These are phyloP conservation scores for Chlorella sp. DNA, from an alignment of 139 green algal genomes.

Conservation along the genomic window DNA sequence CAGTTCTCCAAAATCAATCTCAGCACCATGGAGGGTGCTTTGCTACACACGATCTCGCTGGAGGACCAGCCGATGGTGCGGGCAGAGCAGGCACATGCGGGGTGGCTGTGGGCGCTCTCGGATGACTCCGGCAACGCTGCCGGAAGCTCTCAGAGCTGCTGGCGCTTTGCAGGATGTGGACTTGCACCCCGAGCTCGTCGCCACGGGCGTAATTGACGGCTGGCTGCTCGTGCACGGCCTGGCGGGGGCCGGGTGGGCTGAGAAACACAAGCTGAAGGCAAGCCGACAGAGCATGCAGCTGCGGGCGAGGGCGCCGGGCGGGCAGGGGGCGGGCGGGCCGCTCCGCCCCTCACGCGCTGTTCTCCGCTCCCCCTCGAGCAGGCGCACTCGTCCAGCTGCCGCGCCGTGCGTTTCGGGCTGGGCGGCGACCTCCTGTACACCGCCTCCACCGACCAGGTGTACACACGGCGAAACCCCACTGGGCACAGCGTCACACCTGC, in stretches of 20 bases:
- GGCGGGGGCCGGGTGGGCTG: background rate
- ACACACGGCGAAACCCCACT: too few species aligned
- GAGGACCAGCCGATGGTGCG: constrained; percentile 54
- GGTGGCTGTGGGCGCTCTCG: background rate
- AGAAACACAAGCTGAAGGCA: constrained; percentile 17
- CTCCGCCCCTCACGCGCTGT: background rate
- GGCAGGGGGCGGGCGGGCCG: too few species aligned
- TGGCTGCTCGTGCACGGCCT: constrained; percentile 45
- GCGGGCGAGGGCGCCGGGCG: background rate
- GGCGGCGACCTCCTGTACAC: constrained; percentile 34
- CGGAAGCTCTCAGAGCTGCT: background rate
- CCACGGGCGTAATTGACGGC: constrained; percentile 58
- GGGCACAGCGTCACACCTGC: too few species aligned
- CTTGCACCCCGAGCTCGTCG: constrained; percentile 55
- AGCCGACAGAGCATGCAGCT: background rate
- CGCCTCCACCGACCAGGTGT: constrained; percentile 36
- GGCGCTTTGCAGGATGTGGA: constrained; percentile 39
- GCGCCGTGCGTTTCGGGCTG: constrained; percentile 53
- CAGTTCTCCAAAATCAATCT: too few species aligned
- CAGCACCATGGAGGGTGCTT: constrained; percentile 20
- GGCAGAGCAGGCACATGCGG: background rate
- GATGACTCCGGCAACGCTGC: background rate
- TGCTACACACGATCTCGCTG: constrained; percentile 38
- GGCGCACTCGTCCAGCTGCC: constrained; percentile 38
- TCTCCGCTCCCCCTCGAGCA: background rate